phyloP scores from a whole-genome alignment of 179 eudicot genomes.

The Silene coronaria region DNA sequence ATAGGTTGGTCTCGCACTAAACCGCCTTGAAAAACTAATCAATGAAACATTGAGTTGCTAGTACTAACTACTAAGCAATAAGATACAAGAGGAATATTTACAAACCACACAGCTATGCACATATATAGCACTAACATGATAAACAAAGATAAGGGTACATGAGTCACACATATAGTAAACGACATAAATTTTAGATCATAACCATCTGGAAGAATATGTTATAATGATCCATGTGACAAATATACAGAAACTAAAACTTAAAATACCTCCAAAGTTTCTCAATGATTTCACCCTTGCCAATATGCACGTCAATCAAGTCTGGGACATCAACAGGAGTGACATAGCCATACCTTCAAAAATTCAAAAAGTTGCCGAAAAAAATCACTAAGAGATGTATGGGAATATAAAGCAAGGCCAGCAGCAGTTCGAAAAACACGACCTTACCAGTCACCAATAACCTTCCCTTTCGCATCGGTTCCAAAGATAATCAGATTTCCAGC shows the following conservation, averaged over 20 bases:
- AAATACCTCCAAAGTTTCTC: slow-evolving; percentile 79
- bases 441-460: slow-evolving; percentile 84
- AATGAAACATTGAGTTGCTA: not conserved
- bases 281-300: slow-evolving; percentile 70
- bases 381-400: not conserved
- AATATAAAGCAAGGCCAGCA: not conserved
- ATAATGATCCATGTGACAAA: not conserved
- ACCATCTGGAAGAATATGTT: not conserved
- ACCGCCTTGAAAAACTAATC: not conserved
- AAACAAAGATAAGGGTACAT: not conserved
- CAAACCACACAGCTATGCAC: too few relatives aligned
- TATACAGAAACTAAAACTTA: not conserved
- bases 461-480: slow-evolving; percentile 61
- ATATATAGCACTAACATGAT: not conserved
- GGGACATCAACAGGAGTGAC: slow-evolving; percentile 74
- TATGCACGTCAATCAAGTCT: slow-evolving; percentile 58
- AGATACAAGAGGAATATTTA: not conserved
- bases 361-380: slow-evolving; percentile 1
- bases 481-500: slow-evolving; percentile 89
- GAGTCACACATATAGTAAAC: not conserved
- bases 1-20: not conserved
- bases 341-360: slow-evolving; percentile 71
- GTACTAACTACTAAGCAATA: not conserved
- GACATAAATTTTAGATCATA: not conserved
- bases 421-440: slow-evolving; percentile 11